Base-by-base conservation (phyloP, 768 basidiomycete genomes). In the Lactifluus pinguis region DNA sequence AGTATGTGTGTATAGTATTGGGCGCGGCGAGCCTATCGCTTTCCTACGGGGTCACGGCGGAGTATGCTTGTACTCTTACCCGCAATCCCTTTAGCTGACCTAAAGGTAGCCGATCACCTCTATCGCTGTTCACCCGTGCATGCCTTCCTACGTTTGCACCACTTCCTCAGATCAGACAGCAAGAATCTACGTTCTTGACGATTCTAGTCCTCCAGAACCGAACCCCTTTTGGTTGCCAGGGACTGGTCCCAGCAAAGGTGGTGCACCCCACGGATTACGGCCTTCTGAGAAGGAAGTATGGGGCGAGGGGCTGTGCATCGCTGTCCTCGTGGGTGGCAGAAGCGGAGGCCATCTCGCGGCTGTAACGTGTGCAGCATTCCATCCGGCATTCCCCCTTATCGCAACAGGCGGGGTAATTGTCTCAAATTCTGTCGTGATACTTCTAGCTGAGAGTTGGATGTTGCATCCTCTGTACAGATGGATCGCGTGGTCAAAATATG, bases 401-500 rank as follows among this genome's bases (percentile, higher is more conserved):
- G 88, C 87, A 10, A 92, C 89, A 15, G 86, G 87, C 67, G 89
- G 89, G 21, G 89, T 90, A 69, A 61, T 25, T 36, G 83, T 73
- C 6, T 13, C 30, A 34, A 11, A 44, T 53, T 30, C 47, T 36
- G 30, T 39, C 34, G 4, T 59, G 41, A 21, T 56, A 29, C 53
- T 29, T 48, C 6, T 45, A 55, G 19, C 55, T 57, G 36, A 61
- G 55, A 57, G 29, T n/a, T 49, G 21, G 39, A 56, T 11, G 53
- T 14, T n/a, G 19, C 45, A 34, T 51, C 41, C 14, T 44, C 53
- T 29, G 38, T 58, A 14, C 55, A 91, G 89, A 75, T 89, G 65
- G 89, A 92, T 64, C 80, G 87, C 60, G 73, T 77, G 3, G 80
- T 89, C 38, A 90, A 90, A 71, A 87, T 92, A 6, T 92, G 89